Evolutionary conservation across 306 rosid species (phyloP).

Genomic region (Fragaria vesca): DNA sequence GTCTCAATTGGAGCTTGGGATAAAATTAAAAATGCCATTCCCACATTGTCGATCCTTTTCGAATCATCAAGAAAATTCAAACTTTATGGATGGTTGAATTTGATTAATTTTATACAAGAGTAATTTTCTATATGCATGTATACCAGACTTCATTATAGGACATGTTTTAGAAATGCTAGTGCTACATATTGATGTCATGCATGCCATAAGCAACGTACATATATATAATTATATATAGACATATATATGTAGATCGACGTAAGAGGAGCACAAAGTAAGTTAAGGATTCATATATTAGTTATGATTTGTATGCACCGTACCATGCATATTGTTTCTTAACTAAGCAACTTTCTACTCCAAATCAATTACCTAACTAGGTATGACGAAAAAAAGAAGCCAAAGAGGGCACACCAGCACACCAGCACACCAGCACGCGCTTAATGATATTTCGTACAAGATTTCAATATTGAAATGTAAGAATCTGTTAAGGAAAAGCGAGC

Average conservation of each 20-base stretch:
- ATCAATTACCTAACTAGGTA: background rate
- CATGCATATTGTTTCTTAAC: background rate
- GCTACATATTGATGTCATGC: background rate
- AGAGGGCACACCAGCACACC: background rate
- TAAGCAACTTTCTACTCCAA: background rate
- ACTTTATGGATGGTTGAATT: background rate
- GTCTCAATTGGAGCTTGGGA: background rate
- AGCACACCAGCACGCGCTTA: background rate
- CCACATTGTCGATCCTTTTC: background rate
- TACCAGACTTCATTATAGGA: background rate
- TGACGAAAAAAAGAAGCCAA: background rate
- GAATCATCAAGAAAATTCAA: background rate
- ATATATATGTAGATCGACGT: too few relatives aligned
- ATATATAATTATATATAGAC: too few relatives aligned
- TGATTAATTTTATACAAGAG: background rate
- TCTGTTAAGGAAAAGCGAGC: background rate
- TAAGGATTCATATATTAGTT: background rate
- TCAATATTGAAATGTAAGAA: conserved; percentile 1
- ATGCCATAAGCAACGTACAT: background rate
- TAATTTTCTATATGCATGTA: background rate
- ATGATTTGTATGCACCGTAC: background rate
- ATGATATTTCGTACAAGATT: background rate
- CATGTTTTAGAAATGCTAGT: background rate
- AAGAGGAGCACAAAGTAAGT: background rate
- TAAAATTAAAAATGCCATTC: background rate